Percentiles rank a stretch among this genome's conserved stretches.
These are phyloP conservation scores for Chlorencoelia australis DNA, from an alignment of 2,329 filamentous ascomycete genomes.

Conservation along the genomic window DNA sequence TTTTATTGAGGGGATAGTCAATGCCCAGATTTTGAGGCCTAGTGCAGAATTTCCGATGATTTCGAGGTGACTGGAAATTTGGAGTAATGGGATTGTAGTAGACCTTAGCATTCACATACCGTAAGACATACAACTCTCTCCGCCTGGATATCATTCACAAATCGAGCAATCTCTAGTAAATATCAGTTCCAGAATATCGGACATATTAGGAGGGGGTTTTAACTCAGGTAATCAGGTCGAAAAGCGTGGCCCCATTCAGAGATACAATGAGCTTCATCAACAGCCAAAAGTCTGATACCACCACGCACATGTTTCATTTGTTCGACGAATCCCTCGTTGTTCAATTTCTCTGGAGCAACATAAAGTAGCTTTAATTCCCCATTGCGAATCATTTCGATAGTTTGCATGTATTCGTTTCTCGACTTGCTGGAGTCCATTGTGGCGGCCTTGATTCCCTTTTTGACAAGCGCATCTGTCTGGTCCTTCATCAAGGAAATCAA, in stretches of 20 bases:
- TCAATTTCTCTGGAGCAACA: slow-evolving; percentile 48
- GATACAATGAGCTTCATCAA: slow-evolving; percentile 50
- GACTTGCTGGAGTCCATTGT: slow-evolving; percentile 46
- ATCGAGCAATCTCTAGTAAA: slow-evolving; percentile 37
- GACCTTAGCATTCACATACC: too few relatives aligned
- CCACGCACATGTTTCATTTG: slow-evolving; percentile 44
- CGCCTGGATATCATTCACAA: slow-evolving; percentile 43
- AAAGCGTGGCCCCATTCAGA: slow-evolving; percentile 45
- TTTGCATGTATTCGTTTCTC: slow-evolving; percentile 30
- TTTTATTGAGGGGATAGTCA: too few relatives aligned
- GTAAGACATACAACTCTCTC: slow-evolving; percentile 51
- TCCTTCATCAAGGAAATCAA: slow-evolving; percentile 51
- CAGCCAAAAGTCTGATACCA: slow-evolving; percentile 45
- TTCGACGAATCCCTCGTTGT: slow-evolving; percentile 50
- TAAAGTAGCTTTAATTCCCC: slow-evolving; percentile 45
- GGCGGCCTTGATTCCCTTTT: slow-evolving; percentile 41
- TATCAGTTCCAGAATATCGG: slow-evolving; percentile 2
- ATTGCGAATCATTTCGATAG: slow-evolving; percentile 35
- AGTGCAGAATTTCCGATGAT: too few relatives aligned
- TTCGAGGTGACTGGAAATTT: too few relatives aligned
- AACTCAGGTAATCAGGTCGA: slow-evolving; percentile 40
- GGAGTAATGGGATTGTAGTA: too few relatives aligned
- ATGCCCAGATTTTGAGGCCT: too few relatives aligned
- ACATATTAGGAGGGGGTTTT: background rate
- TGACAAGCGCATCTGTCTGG: slow-evolving; percentile 44